Evolutionary conservation across 78 protist genomes (phyloP), one percentile per base, ranked within the genome.

Genomic region (slime mould (Dictyostelium discoideum)): DNA sequence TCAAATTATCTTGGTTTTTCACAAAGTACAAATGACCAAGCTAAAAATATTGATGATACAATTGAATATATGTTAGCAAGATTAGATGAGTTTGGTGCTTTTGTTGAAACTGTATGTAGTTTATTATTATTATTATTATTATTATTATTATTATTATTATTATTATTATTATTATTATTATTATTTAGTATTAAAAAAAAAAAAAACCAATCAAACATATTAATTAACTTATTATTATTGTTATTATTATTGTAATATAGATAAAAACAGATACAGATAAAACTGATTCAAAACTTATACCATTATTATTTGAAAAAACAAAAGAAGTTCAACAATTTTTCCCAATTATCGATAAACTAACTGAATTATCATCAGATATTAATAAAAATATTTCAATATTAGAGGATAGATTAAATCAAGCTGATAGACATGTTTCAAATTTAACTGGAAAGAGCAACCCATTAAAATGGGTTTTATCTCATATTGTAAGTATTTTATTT

Each of bases 51-150:
- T 46, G 93, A 88, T 67, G 65, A 60, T 29, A 88, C 86, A 9
- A 88, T 88, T 18, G 93, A 88, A 42, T 80, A 88, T 80, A 88
- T 88, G 93, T 67, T 88, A 48, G 93, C 93, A 26, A 83, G 93
- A 73, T 78, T 88, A 3, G 93, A 88, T 80, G 93, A 88, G 18
- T 88, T 88, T 88, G 93, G 93, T 80, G 93, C 93, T 14, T 88
- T 88, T 46, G 50, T 88, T 46, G 93, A 88, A 67, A 88, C 93
- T 67, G 93, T 88, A 88, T 32, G 37, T 32, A 2, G 48, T 44
- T 44, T 44, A 44, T 44, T 44, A n/a, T n/a, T n/a, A n/a, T n/a
- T n/a, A n/a, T n/a, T n/a, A n/a, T n/a, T n/a, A n/a, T n/a, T n/a
- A n/a, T n/a, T n/a, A n/a, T n/a, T n/a, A n/a, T n/a, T n/a, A n/a